These are phyloP conservation scores for Aspergillus tubingensis DNA, from an alignment of 2,329 filamentous ascomycete genomes.

Conservation along the genomic window DNA sequence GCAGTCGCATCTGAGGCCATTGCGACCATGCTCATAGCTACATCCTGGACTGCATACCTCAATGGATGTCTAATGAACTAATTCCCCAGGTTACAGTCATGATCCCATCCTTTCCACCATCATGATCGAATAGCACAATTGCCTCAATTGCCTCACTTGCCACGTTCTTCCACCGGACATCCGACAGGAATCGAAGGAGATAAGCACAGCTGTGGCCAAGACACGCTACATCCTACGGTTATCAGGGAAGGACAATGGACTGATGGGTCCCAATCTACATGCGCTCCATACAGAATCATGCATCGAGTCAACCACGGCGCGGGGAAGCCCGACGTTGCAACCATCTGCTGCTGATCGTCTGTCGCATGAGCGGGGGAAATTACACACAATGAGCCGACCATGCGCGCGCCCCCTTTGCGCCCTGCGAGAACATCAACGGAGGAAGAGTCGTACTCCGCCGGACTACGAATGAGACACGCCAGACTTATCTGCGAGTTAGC, in stretches of 20 bases:
- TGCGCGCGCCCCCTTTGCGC: background rate
- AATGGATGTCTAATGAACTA: background rate
- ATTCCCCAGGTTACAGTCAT: background rate
- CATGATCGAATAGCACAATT: background rate
- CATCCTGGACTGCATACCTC: background rate
- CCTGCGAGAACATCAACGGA: constrained; percentile 1
- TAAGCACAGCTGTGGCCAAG: background rate
- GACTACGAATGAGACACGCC: constrained; percentile 16
- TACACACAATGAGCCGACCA: background rate
- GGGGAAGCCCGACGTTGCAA: constrained; percentile 19
- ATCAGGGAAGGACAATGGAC: background rate
- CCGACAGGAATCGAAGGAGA: background rate
- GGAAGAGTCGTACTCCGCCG: constrained; percentile 7
- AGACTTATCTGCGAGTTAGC: constrained; percentile 21
- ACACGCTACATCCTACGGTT: background rate
- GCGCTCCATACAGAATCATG: background rate
- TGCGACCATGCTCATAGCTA: background rate
- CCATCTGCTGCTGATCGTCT: constrained; percentile 2
- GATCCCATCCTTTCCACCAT: background rate
- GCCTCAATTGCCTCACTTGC: constrained; percentile 2
- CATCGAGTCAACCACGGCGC: constrained; percentile 2
- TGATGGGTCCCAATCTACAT: background rate
- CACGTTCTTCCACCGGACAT: background rate
- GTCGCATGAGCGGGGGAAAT: constrained; percentile 8
- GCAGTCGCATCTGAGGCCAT: background rate